phyloP scores from a whole-genome alignment of 2,329 filamentous ascomycete genomes.

The Trichoderma gracile region DNA sequence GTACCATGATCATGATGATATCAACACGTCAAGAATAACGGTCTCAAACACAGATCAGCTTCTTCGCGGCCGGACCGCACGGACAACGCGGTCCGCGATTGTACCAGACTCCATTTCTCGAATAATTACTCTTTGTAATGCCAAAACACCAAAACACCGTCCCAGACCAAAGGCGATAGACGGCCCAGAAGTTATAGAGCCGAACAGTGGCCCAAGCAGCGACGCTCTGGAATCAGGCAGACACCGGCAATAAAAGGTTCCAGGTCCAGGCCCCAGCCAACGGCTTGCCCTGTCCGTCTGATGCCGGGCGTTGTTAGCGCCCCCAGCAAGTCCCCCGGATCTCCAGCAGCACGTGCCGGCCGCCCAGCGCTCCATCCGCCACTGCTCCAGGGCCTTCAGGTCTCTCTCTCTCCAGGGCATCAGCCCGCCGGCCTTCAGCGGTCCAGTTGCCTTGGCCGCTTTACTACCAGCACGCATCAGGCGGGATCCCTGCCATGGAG shows the following conservation, averaged over 20 bases:
- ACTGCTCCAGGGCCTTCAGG: neutral
- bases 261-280: neutral
- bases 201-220: slow-evolving; percentile 8
- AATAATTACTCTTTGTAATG: slow-evolving; percentile 12
- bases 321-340: slow-evolving; percentile 5
- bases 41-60: neutral
- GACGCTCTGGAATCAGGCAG: slow-evolving; percentile 3
- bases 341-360: slow-evolving; percentile 22
- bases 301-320: neutral
- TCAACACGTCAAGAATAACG: neutral
- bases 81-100: slow-evolving; percentile 1
- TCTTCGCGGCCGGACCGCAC: slow-evolving; percentile 13
- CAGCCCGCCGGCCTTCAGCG: neutral
- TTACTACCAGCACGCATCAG: too few species aligned
- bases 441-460: neutral
- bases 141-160: neutral
- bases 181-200: slow-evolving; percentile 11
- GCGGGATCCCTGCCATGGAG: too few species aligned
- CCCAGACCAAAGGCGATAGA: neutral
- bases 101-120: neutral
- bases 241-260: slow-evolving; percentile 12
- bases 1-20: too few species aligned
- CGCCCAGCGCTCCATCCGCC: neutral
- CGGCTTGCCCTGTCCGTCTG: neutral
- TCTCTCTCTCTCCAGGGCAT: neutral